phyloP scores from a whole-genome alignment of 257 asterid species.

The Verbena officinalis region DNA sequence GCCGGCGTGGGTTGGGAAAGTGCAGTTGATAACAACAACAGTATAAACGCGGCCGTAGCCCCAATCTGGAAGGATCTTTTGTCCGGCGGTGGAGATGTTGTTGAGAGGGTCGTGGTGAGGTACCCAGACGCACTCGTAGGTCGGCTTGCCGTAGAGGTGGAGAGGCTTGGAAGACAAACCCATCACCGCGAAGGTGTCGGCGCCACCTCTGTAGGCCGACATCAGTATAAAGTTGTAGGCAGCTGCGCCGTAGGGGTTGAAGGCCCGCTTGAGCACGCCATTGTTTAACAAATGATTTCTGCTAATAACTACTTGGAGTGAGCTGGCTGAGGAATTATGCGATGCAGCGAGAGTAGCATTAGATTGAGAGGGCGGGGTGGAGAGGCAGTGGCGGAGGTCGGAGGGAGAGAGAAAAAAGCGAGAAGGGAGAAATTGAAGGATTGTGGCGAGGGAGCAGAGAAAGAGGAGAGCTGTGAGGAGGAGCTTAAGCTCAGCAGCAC shows the following conservation, averaged over 20 bases:
- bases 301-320: not conserved
- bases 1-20: slow-evolving; percentile 46
- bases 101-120: slow-evolving; percentile 6
- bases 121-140: slow-evolving; percentile 49
- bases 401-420: slow-evolving; percentile 53
- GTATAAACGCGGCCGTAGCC: slow-evolving; percentile 90
- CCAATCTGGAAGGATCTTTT: slow-evolving; percentile 65
- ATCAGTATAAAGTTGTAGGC: slow-evolving; percentile 51
- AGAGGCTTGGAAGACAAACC: slow-evolving; percentile 57
- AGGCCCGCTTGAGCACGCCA: slow-evolving; percentile 47
- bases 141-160: slow-evolving; percentile 47
- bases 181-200: slow-evolving; percentile 45
- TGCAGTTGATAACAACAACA: slow-evolving; percentile 74
- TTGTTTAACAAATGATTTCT: slow-evolving; percentile 12
- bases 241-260: slow-evolving; percentile 50
- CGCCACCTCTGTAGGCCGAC: slow-evolving; percentile 64
- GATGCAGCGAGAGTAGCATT: not conserved
- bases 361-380: slow-evolving; percentile 27
- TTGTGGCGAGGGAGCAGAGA: slow-evolving; percentile 58
- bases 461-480: slow-evolving; percentile 62
- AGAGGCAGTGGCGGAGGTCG: slow-evolving; percentile 51
- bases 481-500: slow-evolving; percentile 71
- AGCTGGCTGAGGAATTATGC: slow-evolving; percentile 8
- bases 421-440: slow-evolving; percentile 67
- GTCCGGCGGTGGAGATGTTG: slow-evolving; percentile 27